Percentiles rank a stretch among this genome's conserved stretches.
These are phyloP conservation scores for Hanseniaspora valbyensis DNA, from an alignment of 805 yeast genomes.

Conservation along the genomic window DNA sequence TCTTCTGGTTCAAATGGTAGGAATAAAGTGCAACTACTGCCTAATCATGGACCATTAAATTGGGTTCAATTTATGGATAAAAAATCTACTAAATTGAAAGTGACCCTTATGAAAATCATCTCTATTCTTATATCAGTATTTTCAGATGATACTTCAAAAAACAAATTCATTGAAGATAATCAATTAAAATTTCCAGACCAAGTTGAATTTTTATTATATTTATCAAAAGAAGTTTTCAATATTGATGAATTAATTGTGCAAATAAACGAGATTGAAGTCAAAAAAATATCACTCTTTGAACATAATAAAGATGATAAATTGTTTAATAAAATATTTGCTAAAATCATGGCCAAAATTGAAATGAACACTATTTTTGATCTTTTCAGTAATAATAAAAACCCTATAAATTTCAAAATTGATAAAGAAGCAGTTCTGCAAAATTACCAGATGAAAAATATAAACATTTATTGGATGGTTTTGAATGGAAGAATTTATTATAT, in stretches of 20 bases:
- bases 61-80: conserved; percentile 23
- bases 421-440: conserved; percentile 52
- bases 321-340: conserved; percentile 20
- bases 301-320: conserved; percentile 19
- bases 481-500: conserved; percentile 75
- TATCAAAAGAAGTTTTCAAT: neutral
- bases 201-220: neutral
- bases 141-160: neutral
- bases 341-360: conserved; percentile 16
- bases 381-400: conserved; percentile 20
- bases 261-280: neutral
- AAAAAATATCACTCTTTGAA: conserved; percentile 11
- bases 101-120: conserved; percentile 19
- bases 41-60: conserved; percentile 29
- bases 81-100: conserved; percentile 17
- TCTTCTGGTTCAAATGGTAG: too few species aligned
- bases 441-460: conserved; percentile 47
- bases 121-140: conserved; percentile 5
- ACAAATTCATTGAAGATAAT: conserved; percentile 3
- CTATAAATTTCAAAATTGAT: conserved; percentile 42
- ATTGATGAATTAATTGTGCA: neutral
- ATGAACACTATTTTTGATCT: conserved; percentile 17
- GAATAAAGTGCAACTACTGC: conserved; percentile 29
- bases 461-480: conserved; percentile 58
- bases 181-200: neutral